A percentile compares a stretch with the other conserved stretches of the same genome.
These are phyloP conservation scores for Talaromyces thailandensis DNA, from an alignment of 495 filamentous ascomycete genomes.

Conservation along the genomic window DNA sequence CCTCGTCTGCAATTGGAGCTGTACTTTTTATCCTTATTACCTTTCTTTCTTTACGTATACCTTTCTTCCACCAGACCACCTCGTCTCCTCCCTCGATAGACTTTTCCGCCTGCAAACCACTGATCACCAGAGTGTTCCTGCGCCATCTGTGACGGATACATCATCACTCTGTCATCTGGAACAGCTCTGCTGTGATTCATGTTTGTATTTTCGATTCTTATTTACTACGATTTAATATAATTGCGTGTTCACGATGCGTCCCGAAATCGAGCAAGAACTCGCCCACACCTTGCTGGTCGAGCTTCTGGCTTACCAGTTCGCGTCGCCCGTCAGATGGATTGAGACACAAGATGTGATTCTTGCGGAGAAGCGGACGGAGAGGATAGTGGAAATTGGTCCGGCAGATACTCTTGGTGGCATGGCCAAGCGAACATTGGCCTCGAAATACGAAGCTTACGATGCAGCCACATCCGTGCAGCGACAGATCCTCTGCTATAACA, in stretches of 20 bases:
- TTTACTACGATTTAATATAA: slow-evolving; percentile 6
- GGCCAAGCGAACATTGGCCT: slow-evolving; percentile 90
- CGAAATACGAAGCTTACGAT: slow-evolving; percentile 98
- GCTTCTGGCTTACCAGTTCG: slow-evolving; percentile 98
- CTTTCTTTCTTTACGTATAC: neutral
- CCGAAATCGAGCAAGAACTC: slow-evolving; percentile 97
- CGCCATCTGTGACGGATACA: neutral
- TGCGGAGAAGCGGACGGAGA: slow-evolving; percentile 87
- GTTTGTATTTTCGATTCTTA: neutral
- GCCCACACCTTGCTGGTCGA: slow-evolving; percentile 95
- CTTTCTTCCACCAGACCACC: neutral
- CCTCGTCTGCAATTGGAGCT: neutral
- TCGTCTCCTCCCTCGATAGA: slow-evolving; percentile 2
- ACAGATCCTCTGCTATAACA: slow-evolving; percentile 98
- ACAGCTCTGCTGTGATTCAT: neutral
- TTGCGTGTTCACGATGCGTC: slow-evolving; percentile 62
- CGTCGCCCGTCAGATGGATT: slow-evolving; percentile 97
- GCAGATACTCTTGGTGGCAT: slow-evolving; percentile 98
- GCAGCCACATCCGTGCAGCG: slow-evolving; percentile 90
- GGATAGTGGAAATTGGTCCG: slow-evolving; percentile 95
- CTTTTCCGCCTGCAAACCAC: neutral
- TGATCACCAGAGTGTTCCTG: neutral
- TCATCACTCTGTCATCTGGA: slow-evolving; percentile 8
- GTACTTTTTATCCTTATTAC: neutral
- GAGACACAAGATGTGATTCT: slow-evolving; percentile 99